Conservation (phyloP, 768 basidiomycete genomes). For the Ramaria sp. region DNA sequence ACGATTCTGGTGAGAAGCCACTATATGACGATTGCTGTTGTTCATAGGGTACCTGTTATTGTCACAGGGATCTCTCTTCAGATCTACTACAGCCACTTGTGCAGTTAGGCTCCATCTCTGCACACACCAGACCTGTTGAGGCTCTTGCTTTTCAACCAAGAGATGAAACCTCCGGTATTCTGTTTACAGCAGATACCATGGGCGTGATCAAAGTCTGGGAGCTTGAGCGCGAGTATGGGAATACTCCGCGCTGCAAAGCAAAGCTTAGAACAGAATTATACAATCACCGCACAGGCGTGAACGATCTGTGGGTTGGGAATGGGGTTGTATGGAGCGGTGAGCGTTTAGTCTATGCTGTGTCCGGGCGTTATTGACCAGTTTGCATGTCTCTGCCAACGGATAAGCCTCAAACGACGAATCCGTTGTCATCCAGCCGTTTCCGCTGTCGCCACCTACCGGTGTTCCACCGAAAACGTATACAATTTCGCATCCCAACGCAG, state of each 20-base stretch:
- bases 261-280: constrained; percentile 43
- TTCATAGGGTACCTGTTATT: background rate
- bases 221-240: constrained; percentile 35
- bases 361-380: background rate
- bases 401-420: constrained; percentile 87
- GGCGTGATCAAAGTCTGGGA: constrained; percentile 81
- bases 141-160: constrained; percentile 47
- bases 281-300: constrained; percentile 77
- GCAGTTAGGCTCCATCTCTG: constrained; percentile 59
- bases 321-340: constrained; percentile 86
- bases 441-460: constrained; percentile 12
- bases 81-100: constrained; percentile 9
- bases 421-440: constrained; percentile 44
- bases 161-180: constrained; percentile 34
- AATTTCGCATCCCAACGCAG: constrained; percentile 52
- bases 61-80: constrained; percentile 14
- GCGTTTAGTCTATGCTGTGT: constrained; percentile 10
- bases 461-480: constrained; percentile 33
- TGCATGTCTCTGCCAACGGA: background rate
- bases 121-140: constrained; percentile 84
- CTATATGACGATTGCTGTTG: background rate
- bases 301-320: constrained; percentile 55
- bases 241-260: constrained; percentile 38
- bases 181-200: constrained; percentile 90
- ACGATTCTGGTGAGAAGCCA: constrained; percentile 68